phyloP scores from a whole-genome alignment of 108 stramenopile species.

The Nitzschia sp. region DNA sequence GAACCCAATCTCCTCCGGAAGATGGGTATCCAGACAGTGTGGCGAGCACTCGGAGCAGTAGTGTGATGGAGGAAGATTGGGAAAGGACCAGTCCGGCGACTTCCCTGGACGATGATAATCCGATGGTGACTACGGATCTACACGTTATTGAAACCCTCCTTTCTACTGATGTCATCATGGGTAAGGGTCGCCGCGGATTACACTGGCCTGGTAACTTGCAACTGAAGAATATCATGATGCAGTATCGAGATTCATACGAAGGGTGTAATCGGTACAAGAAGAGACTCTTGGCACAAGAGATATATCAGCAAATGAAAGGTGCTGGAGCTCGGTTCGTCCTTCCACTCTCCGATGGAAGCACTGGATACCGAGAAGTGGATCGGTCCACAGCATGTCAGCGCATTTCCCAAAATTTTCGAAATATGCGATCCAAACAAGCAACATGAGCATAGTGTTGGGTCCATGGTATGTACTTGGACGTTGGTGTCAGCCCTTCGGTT shows the following conservation, averaged over 20 bases:
- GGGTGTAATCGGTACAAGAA: background rate
- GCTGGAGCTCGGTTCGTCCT: background rate
- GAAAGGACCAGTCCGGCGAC: too few relatives aligned
- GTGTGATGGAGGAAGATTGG: too few relatives aligned
- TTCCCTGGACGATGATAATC: too few relatives aligned
- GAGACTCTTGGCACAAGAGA: background rate
- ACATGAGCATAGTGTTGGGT: too few relatives aligned
- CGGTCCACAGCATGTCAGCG: background rate
- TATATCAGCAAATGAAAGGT: background rate
- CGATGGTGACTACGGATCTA: too few relatives aligned
- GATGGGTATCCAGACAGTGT: too few relatives aligned
- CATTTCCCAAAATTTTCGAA: conserved; percentile 4
- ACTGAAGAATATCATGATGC: background rate
- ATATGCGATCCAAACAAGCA: background rate
- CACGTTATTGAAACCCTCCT: too few relatives aligned
- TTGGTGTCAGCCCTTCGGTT: too few relatives aligned
- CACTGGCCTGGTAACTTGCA: conserved; percentile 4
- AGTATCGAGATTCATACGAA: background rate
- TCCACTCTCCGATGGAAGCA: background rate
- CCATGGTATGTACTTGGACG: too few relatives aligned
- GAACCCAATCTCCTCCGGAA: too few relatives aligned
- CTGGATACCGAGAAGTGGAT: conserved; percentile 2
- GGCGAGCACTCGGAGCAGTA: too few relatives aligned
- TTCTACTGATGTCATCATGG: conserved; percentile 10
- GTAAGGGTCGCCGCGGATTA: background rate